Evolutionary conservation across 2,329 filamentous ascomycete species (phyloP), one percentile per base, ranked within the genome.

Genomic region (Monosporascus sp.): DNA sequence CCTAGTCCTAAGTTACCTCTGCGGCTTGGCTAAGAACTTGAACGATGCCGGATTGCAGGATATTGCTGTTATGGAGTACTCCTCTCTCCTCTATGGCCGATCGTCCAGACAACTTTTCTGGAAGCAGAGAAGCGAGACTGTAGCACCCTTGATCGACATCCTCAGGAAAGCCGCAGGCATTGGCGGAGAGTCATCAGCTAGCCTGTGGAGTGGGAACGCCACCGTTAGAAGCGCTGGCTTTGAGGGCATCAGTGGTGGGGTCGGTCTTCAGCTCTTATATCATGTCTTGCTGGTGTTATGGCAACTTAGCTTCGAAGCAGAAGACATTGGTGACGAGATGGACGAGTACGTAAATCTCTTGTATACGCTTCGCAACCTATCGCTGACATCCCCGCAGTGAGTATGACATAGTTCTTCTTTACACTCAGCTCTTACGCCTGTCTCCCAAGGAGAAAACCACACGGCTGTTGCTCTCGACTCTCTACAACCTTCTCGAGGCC

Each of bases 381-480:
- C 37, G 61, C 73, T 71, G 64, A 66, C 55, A 46, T 9, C 17
- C n/a, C 55, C 46, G 38, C 60, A 96, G 92, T 62, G 92, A 97
- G 72, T 91, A 96, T 73, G 92, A 97, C 66, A 87, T 97, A 61
- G 82, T 97, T 58, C 81, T 91, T 47, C 83, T 97, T 45, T 97
- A 96, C 71, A 91, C 90, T n/a, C 89, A 95, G 61, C 85, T 99
- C 38, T 80, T 99, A 52, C 88, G 91, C 52, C 79, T 96, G 43
- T 97, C 94, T 2, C 92, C 93, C 45, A 99, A 99, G 72, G 94
- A 97, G 71, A 99, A 99, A 79, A 97, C 93, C 1, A 97, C 93
- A 1, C 86, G 94, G 31, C 81, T 99, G 51, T 83, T 97, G 46
- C 81, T 97, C 45, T 91, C 91, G 9, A 97, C 93, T 7, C 82